Conservation (phyloP, 2,329 filamentous ascomycete species). For the Septoria linicola region DNA sequence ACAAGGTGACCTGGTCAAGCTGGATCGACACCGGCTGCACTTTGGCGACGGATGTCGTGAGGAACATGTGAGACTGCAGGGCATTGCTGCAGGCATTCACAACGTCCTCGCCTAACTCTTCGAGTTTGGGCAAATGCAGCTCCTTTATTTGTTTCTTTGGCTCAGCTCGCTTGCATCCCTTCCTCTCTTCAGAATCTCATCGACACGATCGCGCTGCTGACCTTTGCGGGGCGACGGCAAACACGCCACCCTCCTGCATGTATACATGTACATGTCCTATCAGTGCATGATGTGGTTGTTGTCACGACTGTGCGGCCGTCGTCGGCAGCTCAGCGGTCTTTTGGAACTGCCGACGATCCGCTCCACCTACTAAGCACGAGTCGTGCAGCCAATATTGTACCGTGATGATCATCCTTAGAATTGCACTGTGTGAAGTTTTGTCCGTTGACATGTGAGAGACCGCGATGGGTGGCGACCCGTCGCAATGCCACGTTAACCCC, state of each 20-base stretch:
- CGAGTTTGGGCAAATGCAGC: neutral
- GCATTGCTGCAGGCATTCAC: neutral
- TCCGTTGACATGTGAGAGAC: too few relatives aligned
- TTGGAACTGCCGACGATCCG: too few relatives aligned
- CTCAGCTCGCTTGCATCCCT: neutral
- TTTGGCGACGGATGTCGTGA: neutral
- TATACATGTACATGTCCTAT: neutral
- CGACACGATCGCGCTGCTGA: too few relatives aligned
- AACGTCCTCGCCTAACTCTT: neutral
- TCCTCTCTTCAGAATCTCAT: too few relatives aligned
- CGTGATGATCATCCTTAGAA: too few relatives aligned
- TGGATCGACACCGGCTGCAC: constrained; percentile 1
- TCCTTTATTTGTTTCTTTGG: neutral
- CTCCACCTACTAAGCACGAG: too few relatives aligned
- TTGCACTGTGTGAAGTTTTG: too few relatives aligned
- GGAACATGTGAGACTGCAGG: neutral
- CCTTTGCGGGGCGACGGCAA: neutral
- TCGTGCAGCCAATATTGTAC: too few relatives aligned
- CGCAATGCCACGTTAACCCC: neutral
- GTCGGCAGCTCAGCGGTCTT: too few relatives aligned
- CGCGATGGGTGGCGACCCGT: too few relatives aligned
- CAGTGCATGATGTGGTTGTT: neutral
- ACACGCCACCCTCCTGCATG: neutral
- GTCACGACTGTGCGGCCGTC: too few relatives aligned
- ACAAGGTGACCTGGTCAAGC: neutral